phyloP scores from a whole-genome alignment of 805 yeast genomes.

The Pichia pseudocactophila region DNA sequence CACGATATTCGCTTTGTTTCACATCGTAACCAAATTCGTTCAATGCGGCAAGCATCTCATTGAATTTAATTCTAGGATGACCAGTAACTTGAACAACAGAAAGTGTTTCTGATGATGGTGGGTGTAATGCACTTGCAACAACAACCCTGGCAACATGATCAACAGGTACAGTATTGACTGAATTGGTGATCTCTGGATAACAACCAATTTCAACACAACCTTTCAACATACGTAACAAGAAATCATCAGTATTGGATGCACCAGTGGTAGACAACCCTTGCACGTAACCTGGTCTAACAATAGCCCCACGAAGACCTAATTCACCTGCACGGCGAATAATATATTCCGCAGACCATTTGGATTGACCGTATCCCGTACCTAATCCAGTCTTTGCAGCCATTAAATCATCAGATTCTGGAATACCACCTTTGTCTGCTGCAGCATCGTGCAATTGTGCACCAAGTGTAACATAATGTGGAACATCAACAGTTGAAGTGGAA shows the following conservation, averaged over 20 bases:
- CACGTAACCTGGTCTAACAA: slow-evolving; percentile 93
- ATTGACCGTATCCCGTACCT: slow-evolving; percentile 92
- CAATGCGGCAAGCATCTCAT: slow-evolving; percentile 61
- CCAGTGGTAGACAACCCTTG: slow-evolving; percentile 82
- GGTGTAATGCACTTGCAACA: slow-evolving; percentile 73
- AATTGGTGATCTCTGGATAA: slow-evolving; percentile 78
- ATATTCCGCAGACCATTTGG: slow-evolving; percentile 96
- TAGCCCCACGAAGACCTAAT: slow-evolving; percentile 78
- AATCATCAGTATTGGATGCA: slow-evolving; percentile 92
- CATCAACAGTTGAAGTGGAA: slow-evolving; percentile 88
- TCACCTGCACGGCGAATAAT: slow-evolving; percentile 82
- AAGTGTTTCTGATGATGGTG: slow-evolving; percentile 45
- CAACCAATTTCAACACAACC: slow-evolving; percentile 85
- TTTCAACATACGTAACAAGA: slow-evolving; percentile 86
- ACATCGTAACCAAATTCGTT: slow-evolving; percentile 66
- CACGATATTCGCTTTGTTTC: slow-evolving; percentile 52
- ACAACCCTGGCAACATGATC: slow-evolving; percentile 94
- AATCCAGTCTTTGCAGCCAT: slow-evolving; percentile 75
- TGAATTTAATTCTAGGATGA: slow-evolving; percentile 84
- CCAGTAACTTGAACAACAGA: slow-evolving; percentile 94
- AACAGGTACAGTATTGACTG: slow-evolving; percentile 94
- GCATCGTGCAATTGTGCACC: slow-evolving; percentile 60
- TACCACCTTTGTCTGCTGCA: slow-evolving; percentile 66
- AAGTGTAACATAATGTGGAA: slow-evolving; percentile 65
- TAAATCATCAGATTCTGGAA: slow-evolving; percentile 77